Conservation (phyloP, 2,329 filamentous ascomycete species). For the Acarospora socialis region DNA sequence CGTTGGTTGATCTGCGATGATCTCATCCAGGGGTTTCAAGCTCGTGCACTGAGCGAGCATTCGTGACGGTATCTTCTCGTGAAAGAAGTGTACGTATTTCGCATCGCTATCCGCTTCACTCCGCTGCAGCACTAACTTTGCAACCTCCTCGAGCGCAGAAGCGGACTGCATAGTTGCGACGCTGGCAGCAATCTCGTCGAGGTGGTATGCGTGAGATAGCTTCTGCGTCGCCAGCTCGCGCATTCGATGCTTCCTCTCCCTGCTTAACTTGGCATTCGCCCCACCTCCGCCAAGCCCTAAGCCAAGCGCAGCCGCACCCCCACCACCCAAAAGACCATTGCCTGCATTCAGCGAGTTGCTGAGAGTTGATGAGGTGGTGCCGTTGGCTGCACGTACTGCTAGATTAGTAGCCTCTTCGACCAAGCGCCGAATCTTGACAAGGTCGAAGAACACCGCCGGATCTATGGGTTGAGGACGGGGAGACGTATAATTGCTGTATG, state of each 20-base stretch:
- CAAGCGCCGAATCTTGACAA: constrained; percentile 65
- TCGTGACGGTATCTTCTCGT: constrained; percentile 71
- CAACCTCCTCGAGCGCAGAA: constrained; percentile 63
- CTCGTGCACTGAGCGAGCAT: constrained; percentile 60
- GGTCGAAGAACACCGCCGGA: constrained; percentile 66
- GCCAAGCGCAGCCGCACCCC: constrained; percentile 38
- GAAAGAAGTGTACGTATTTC: constrained; percentile 84
- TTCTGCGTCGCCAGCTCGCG: constrained; percentile 67
- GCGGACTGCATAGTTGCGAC: constrained; percentile 73
- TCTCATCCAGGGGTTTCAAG: constrained; percentile 49
- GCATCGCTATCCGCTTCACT: constrained; percentile 56
- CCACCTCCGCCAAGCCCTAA: constrained; percentile 42
- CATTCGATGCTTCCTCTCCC: constrained; percentile 65
- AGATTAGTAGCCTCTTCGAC: constrained; percentile 70
- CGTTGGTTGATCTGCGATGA: constrained; percentile 48
- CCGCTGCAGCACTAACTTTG: constrained; percentile 55
- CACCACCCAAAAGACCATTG: constrained; percentile 35
- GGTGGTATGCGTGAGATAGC: constrained; percentile 59
- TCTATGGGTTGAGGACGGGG: constrained; percentile 64
- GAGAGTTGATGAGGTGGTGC: constrained; percentile 51
- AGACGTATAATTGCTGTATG: constrained; percentile 65
- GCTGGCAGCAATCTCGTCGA: constrained; percentile 73
- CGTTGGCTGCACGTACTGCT: constrained; percentile 62
- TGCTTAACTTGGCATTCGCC: constrained; percentile 53
- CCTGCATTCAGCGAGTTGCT: constrained; percentile 39